Conservation (phyloP, 768 basidiomycete species). For the Termitomyces sp. region DNA sequence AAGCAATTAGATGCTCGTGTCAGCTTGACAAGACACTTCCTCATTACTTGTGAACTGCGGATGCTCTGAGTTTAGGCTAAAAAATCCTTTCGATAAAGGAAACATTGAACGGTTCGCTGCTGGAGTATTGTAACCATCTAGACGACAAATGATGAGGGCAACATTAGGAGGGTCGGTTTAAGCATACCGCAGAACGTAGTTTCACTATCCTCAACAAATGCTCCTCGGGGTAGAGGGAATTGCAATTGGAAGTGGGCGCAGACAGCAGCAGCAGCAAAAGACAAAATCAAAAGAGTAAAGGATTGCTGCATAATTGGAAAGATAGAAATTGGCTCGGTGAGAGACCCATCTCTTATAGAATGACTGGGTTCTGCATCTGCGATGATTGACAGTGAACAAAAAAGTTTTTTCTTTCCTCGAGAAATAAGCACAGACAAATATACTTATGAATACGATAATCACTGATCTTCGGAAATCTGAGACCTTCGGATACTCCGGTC, state of each 20-base stretch:
- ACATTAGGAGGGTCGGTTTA: background rate
- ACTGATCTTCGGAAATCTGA: background rate
- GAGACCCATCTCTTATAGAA: background rate
- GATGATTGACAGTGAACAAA: conserved; percentile 5
- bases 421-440: too few species aligned
- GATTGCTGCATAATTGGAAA: conserved; percentile 8
- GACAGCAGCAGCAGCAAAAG: conserved; percentile 35
- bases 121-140: conserved; percentile 59
- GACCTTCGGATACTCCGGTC: too few species aligned
- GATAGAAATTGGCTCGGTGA: background rate
- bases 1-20: background rate
- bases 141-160: background rate
- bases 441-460: background rate
- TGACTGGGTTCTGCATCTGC: background rate
- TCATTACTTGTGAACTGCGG: conserved; percentile 50
- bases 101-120: conserved; percentile 59
- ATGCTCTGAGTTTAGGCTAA: conserved; percentile 64
- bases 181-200: conserved; percentile 61
- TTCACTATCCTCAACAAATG: conserved; percentile 56
- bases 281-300: conserved; percentile 27
- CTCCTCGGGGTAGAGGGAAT: conserved; percentile 69
- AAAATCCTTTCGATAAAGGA: conserved; percentile 58
- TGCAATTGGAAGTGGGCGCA: conserved; percentile 78
- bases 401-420: conserved; percentile 21
- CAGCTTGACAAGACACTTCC: conserved; percentile 2